Conservation (phyloP, 345 rosid genomes). For the Microthlaspi erraticum region DNA sequence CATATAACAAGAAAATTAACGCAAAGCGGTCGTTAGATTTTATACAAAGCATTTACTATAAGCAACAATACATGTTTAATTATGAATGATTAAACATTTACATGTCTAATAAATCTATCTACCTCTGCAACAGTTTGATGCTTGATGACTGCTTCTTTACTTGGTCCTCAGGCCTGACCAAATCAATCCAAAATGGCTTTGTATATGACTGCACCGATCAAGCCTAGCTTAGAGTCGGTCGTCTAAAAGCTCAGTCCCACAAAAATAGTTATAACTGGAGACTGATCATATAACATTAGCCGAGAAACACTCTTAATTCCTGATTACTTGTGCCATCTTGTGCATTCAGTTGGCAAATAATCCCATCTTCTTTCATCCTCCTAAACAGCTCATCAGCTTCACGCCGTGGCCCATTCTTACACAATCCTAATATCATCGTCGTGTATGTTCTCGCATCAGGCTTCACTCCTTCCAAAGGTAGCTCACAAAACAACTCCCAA, state of each 20-base stretch:
- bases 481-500: slow-evolving; percentile 25
- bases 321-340: background rate
- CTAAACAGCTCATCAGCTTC: slow-evolving; percentile 42
- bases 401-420: slow-evolving; percentile 33
- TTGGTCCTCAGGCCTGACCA: slow-evolving; percentile 5
- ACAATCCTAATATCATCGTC: slow-evolving; percentile 45
- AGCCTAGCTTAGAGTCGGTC: background rate
- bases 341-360: slow-evolving; percentile 1
- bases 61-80: background rate
- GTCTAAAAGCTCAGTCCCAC: background rate
- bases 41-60: background rate
- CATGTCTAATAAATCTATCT: background rate
- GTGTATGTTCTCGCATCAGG: slow-evolving; percentile 43
- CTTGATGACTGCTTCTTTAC: background rate
- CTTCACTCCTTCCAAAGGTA: slow-evolving; percentile 14
- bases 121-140: background rate
- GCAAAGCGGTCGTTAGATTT: background rate
- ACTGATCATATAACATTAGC: background rate
- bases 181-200: background rate
- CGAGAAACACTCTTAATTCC: background rate
- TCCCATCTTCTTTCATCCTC: slow-evolving; percentile 41
- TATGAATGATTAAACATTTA: background rate
- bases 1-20: too few species aligned
- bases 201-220: background rate
- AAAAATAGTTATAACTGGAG: background rate